Evolutionary conservation across 352 stramenopile genomes (phyloP).

Genomic region (Globisporangium rhizosaccharum): DNA sequence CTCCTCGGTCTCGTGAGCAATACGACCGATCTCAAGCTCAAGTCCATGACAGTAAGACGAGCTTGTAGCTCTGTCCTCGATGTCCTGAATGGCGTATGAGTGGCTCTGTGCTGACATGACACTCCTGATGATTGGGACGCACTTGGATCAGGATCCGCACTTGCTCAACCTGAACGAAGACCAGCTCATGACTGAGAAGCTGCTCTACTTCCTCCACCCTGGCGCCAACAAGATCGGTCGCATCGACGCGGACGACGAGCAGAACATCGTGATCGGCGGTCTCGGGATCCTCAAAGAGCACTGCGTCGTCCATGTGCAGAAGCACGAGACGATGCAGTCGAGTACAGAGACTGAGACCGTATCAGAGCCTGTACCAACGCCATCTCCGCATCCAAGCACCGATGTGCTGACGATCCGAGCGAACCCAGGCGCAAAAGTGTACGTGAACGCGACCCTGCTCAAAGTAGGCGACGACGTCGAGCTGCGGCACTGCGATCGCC

Average conservation of each 20-base stretch:
- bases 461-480: slow-evolving; percentile 23
- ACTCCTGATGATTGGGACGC: neutral
- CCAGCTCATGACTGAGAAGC: slow-evolving; percentile 77
- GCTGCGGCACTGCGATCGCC: slow-evolving; percentile 59
- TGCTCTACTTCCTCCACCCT: slow-evolving; percentile 70
- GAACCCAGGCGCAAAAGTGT: slow-evolving; percentile 49
- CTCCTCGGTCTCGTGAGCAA: slow-evolving; percentile 56
- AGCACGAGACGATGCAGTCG: neutral
- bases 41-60: slow-evolving; percentile 32
- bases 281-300: slow-evolving; percentile 80
- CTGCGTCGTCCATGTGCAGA: slow-evolving; percentile 26
- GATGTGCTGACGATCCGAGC: slow-evolving; percentile 26
- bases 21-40: slow-evolving; percentile 48
- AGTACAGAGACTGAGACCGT: too few species aligned
- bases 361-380: neutral
- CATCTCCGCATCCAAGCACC: neutral
- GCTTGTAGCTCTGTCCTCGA: too few species aligned
- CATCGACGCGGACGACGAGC: slow-evolving; percentile 51
- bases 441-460: slow-evolving; percentile 61
- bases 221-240: slow-evolving; percentile 62
- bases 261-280: slow-evolving; percentile 74
- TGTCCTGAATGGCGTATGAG: too few species aligned
- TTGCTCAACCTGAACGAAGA: slow-evolving; percentile 87
- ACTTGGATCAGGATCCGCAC: slow-evolving; percentile 45
- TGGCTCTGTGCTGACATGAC: neutral